Evolutionary conservation across 2,329 filamentous ascomycete species (phyloP), one percentile per base, ranked within the genome.

Genomic region (Cladobotryum protrusum): DNA sequence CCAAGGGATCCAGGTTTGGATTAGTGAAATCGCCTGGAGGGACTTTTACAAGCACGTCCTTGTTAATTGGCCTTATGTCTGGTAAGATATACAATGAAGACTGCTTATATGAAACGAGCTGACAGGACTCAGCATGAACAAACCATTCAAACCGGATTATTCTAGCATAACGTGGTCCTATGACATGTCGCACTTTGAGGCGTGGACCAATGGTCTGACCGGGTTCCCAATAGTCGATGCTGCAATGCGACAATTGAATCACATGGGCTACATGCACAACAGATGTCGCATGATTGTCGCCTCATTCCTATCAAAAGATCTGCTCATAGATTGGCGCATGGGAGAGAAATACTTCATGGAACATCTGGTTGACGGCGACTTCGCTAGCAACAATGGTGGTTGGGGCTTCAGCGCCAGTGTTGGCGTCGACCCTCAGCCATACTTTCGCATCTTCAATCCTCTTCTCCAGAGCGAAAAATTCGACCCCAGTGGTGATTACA

Each of bases 401-500:
- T 81, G 78, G 77, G 79, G 70, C 1, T 73, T 72, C 54, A 68
- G 75, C 19, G 82, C 85, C 4, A 81, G 76, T 15, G 84, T 83
- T 0, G 86, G 88, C 1, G 87, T 90, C 6, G 89, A 95, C 65
- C 87, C 89, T 1, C 87, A 95, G 67, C 89, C 90, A 0, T 96
- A 95, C 63, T 96, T 96, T 56, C 78, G 89, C 6, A 87, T 96
- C 46, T 96, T 96, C 69, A 96, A 95, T 60, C 90, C 90, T 0
- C 64, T 89, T 41, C 69, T 88, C 15, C 90, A 96, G 71, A 89
- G 86, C 58, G 87, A 93, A 73, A 91, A 86, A 67, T 95, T 95
- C 59, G 90, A 96, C 62, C 72, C 78, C 0, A 73, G 85, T 0
- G 91, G 89, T 0, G 80, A 82, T 14, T 96, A 92, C 63, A 95